phyloP scores from a whole-genome alignment of 345 rosid genomes.

The Aethionema arabicum region DNA sequence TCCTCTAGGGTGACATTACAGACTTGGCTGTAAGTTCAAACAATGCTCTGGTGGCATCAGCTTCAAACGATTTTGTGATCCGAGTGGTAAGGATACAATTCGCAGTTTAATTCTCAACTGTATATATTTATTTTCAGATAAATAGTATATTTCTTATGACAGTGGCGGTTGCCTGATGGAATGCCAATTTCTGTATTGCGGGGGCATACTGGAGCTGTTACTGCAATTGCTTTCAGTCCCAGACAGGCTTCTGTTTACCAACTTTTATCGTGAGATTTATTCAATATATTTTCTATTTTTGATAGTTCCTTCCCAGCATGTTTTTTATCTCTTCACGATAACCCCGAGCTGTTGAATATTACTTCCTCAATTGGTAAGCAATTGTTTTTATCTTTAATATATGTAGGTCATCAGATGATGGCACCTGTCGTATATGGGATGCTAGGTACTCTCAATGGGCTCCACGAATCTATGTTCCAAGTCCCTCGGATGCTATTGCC shows the following conservation, averaged over 20 bases:
- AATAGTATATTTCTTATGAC: conserved; percentile 36
- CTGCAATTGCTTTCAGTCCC: conserved; percentile 97
- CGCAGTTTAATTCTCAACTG: conserved; percentile 13
- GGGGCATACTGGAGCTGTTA: conserved; percentile 95
- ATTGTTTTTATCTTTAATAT: conserved; percentile 24
- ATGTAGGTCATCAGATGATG: conserved; percentile 97
- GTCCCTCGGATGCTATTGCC: conserved; percentile 58
- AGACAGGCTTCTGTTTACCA: conserved; percentile 80
- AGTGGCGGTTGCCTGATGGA: conserved; percentile 99
- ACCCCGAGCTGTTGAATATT: conserved; percentile 21
- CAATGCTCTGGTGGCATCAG: conserved; percentile 92
- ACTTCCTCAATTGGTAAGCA: conserved; percentile 25
- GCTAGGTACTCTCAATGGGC: conserved; percentile 74
- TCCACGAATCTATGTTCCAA: conserved; percentile 76
- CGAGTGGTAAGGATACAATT: conserved; percentile 75
- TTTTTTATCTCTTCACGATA: conserved; percentile 21
- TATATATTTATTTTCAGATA: conserved; percentile 22
- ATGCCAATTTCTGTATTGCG: conserved; percentile 85
- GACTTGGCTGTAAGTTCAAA: conserved; percentile 97
- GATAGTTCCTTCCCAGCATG: conserved; percentile 2
- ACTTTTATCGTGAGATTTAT: conserved; percentile 84
- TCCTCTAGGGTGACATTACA: conserved; percentile 88
- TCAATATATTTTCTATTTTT: conserved; percentile 26
- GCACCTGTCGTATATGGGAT: conserved; percentile 99
- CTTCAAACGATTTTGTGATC: conserved; percentile 95